Evolutionary conservation across 2,329 filamentous ascomycete species (phyloP), one percentile per base, ranked within the genome.

Genomic region (Endocalyx cinctus): DNA sequence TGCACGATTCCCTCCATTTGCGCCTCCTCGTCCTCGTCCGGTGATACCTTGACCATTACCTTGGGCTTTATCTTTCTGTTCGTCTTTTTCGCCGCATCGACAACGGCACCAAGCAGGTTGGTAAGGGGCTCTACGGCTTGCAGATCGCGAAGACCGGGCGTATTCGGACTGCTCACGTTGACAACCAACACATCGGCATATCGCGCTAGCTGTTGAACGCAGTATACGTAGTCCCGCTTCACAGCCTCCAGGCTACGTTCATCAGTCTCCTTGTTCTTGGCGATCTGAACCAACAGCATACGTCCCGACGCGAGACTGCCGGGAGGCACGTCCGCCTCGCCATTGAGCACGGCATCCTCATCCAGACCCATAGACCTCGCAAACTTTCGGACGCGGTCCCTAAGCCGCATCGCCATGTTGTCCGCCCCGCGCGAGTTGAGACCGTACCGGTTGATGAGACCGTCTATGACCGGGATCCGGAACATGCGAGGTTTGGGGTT

Each of bases 11-110:
- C 92, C 26, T 82, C 74, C 41, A 98, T 77, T 57, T 98, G 88
- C 35, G 79, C 69, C 33, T 88, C 80, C 14, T 83, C 79, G 57
- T 96, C 87, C 63, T 97, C 92, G 50, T 98, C 92, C 0, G 92
- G 92, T 38, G 87, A 94, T 14, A 98, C 90, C 68, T 98, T 98
- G 51, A 98, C 92, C 87, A 98, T 95, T 37, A 98, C 87, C 37
- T 71, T 79, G 1, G 86, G 87, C 52, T 82, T 85, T 1, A 72
- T 77, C 56, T 77, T 83, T 46, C 89, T 73, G 17, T 84, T 70
- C 10, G 83, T 74, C 42, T 69, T 68, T 46, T 75, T 67, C 1
- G 88, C 88, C 35, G 90, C 85, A 12, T 77, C 70, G 2, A 97
- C 90, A 0, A 97, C 90, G 1, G 86, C 85, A 8, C 72, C 76